These are phyloP conservation scores for Plectosphaerella plurivora DNA, from an alignment of 2,329 filamentous ascomycete species.

Conservation along the genomic window DNA sequence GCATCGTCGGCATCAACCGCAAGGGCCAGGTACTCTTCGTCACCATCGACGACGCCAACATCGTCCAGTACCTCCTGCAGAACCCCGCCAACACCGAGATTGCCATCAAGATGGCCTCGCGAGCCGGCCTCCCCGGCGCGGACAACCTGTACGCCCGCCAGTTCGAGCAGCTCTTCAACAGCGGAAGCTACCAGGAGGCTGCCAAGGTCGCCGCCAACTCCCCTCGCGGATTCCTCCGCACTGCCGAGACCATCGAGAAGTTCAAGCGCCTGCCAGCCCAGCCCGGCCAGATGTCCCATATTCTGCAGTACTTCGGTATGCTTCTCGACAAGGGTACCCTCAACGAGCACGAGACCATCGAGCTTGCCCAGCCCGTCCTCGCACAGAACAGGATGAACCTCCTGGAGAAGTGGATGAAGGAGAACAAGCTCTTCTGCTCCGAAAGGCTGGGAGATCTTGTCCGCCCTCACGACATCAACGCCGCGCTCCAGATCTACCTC, in stretches of 20 bases:
- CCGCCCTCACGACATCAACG: conserved; percentile 79
- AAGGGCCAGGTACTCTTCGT: conserved; percentile 96
- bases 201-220: conserved; percentile 97
- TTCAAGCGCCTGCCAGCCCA: conserved; percentile 84
- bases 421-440: conserved; percentile 92
- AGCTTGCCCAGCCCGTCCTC: conserved; percentile 88
- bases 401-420: conserved; percentile 95
- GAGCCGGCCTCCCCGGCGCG: conserved; percentile 88
- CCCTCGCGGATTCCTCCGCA: conserved; percentile 90
- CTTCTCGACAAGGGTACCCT: conserved; percentile 90
- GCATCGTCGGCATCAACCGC: conserved; percentile 92
- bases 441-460: conserved; percentile 96
- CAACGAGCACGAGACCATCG: conserved; percentile 90
- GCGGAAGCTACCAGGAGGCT: conserved; percentile 79
- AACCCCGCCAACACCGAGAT: conserved; percentile 92
- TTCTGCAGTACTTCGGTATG: conserved; percentile 97
- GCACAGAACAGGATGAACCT: conserved; percentile 92
- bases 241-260: conserved; percentile 89
- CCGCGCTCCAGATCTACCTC: conserved; percentile 85
- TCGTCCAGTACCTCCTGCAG: conserved; percentile 92
- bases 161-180: conserved; percentile 81
- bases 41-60: conserved; percentile 82
- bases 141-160: conserved; percentile 90
- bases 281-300: conserved; percentile 84
- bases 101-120: conserved; percentile 92